Conservation (phyloP, 345 rosid genomes). For the Bretschneidera sinensis region DNA sequence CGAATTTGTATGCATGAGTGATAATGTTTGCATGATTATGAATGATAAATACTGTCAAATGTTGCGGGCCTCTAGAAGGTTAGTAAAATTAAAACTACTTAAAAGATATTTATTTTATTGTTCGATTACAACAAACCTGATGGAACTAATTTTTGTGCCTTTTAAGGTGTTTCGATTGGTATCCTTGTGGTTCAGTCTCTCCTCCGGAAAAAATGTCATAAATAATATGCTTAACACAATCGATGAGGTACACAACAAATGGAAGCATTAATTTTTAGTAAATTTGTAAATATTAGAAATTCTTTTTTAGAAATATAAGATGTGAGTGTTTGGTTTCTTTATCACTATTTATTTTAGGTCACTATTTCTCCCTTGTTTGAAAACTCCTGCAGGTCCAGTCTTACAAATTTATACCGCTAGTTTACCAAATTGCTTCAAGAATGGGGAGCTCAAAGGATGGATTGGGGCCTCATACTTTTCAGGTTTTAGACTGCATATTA, state of each 20-base stretch:
- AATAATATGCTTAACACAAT: slow-evolving; percentile 67
- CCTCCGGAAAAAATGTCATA: slow-evolving; percentile 63
- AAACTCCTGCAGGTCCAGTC: slow-evolving; percentile 67
- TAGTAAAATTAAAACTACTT: no score
- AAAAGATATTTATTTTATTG: background rate
- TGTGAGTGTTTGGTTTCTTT: slow-evolving; percentile 4
- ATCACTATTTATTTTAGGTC: slow-evolving; percentile 7
- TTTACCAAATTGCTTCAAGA: slow-evolving; percentile 97
- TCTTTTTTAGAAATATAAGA: background rate
- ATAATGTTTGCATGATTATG: no score
- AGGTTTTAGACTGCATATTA: slow-evolving; percentile 43
- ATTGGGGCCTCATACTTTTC: slow-evolving; percentile 62
- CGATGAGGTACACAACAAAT: slow-evolving; percentile 48
- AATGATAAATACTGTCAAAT: no score
- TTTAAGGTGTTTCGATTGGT: slow-evolving; percentile 82
- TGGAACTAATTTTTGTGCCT: slow-evolving; percentile 13
- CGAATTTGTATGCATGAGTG: no score
- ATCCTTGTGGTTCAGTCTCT: slow-evolving; percentile 85
- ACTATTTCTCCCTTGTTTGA: background rate
- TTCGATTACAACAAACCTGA: slow-evolving; percentile 1
- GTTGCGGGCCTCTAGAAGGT: no score
- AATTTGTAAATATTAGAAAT: background rate
- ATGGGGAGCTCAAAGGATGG: slow-evolving; percentile 80
- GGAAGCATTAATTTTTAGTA: background rate
- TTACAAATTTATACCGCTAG: slow-evolving; percentile 83